Percentiles rank a stretch among this genome's conserved stretches.
phyloP scores from a whole-genome alignment of 345 rosid genomes.

The Eucalyptus pauciflora region DNA sequence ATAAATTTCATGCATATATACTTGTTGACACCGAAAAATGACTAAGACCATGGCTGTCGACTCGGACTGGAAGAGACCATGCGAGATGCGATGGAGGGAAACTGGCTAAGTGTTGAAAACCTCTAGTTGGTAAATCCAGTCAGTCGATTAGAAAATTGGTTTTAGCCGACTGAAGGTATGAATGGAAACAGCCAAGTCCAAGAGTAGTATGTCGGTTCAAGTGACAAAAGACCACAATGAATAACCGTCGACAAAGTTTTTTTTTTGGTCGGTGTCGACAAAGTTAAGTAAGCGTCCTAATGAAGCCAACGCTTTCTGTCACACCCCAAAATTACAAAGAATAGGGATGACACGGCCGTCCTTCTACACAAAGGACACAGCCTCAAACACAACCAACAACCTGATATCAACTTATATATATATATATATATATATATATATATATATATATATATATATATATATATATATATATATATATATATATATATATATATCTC shows the following conservation, averaged over 20 bases:
- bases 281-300: not conserved
- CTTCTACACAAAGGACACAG: too few relatives aligned
- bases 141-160: not conserved
- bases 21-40: not conserved
- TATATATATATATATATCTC: too few relatives aligned
- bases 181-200: not conserved
- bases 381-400: too few relatives aligned
- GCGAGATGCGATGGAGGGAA: not conserved
- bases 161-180: not conserved
- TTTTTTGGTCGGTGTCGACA: too few relatives aligned
- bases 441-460: too few relatives aligned
- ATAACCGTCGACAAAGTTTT: not conserved
- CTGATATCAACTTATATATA: too few relatives aligned
- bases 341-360: too few relatives aligned
- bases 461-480: too few relatives aligned
- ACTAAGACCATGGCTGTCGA: not conserved
- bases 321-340: too few relatives aligned
- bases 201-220: not conserved
- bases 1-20: not conserved
- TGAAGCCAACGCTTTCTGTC: not conserved
- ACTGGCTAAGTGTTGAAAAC: not conserved
- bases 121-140: not conserved
- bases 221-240: not conserved
- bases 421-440: too few relatives aligned
- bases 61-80: not conserved